Evolutionary conservation across 208 protist species (phyloP), one percentile per base, ranked within the genome.

Genomic region (Trypanosoma scelopori): DNA sequence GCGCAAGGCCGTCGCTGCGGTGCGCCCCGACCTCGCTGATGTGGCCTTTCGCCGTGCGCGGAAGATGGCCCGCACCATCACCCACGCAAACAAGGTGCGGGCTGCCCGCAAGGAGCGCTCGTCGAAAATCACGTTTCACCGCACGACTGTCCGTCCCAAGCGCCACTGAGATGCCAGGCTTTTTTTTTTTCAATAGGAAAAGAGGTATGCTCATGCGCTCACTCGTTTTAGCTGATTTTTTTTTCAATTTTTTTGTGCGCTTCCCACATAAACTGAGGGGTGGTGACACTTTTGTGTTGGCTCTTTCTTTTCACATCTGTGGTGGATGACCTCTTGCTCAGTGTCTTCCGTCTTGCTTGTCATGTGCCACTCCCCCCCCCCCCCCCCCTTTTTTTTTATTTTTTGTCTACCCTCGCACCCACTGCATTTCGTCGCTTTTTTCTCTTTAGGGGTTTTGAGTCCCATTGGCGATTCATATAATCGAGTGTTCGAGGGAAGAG

Each of bases 21-120:
- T 93, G 37, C 87, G 87, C 65, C 87, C 87, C 59, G 87, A 93
- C 77, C 87, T 91, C 43, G 84, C 84, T 18, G 78, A 87, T 55
- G 71, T 89, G 52, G 64, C 82, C 22, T 93, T 87, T 80, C 87
- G 87, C 78, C 87, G 87, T 63, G 87, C 87, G 20, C 81, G 80
- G 68, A 83, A 84, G 71, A 74, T 93, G 64, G 82, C 87, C 15
- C 63, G 55, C 74, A 80, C 89, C 37, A 53, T 63, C 35, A 77
- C 65, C 66, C 84, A 78, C 82, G 84, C 78, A 51, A 69, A 62
- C 48, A 89, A 89, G 78, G 79, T 93, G 22, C 39, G 49, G 13
- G 87, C 81, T 39, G 84, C 84, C 43, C 83, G 84, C 80, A 93
- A 93, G 87, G 87, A 71, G 58, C 84, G 71, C 79, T 93, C 87